These are phyloP conservation scores for Candida ficus DNA, from an alignment of 805 yeast species.

Conservation along the genomic window DNA sequence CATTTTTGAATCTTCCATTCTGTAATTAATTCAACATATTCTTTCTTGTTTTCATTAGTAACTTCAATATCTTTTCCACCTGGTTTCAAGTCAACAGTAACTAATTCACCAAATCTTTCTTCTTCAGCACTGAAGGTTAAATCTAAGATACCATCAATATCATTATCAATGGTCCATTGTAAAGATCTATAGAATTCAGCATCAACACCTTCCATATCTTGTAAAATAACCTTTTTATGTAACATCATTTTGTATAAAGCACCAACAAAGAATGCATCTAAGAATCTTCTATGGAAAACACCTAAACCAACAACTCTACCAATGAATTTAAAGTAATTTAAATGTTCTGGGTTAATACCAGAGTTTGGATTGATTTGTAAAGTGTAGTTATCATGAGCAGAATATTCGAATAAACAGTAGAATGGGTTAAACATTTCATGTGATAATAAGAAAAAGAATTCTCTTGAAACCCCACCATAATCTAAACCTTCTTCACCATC, in stretches of 20 bases:
- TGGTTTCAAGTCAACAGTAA: slow-evolving; percentile 84
- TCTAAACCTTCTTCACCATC: slow-evolving; percentile 99
- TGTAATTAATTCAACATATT: slow-evolving; percentile 89
- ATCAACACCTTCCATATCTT: slow-evolving; percentile 98
- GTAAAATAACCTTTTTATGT: slow-evolving; percentile 87
- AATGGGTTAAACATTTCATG: slow-evolving; percentile 99
- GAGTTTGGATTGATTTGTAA: slow-evolving; percentile 97
- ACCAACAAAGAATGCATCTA: slow-evolving; percentile 97
- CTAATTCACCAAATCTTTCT: slow-evolving; percentile 91
- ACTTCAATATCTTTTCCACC: slow-evolving; percentile 87
- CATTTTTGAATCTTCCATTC: slow-evolving; percentile 95
- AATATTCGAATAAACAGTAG: slow-evolving; percentile 94
- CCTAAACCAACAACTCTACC: slow-evolving; percentile 98
- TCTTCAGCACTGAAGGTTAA: slow-evolving; percentile 86
- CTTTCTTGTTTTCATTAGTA: slow-evolving; percentile 90
- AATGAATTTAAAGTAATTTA: slow-evolving; percentile 95
- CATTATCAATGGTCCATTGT: slow-evolving; percentile 94
- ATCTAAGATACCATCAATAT: slow-evolving; percentile 81
- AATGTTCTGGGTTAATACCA: slow-evolving; percentile 95
- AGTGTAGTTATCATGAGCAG: slow-evolving; percentile 97
- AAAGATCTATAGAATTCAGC: slow-evolving; percentile 92
- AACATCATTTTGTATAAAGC: slow-evolving; percentile 98
- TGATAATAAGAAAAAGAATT: slow-evolving; percentile 90
- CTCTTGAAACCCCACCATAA: slow-evolving; percentile 99
- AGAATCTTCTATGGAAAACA: slow-evolving; percentile 95